phyloP scores from a whole-genome alignment of 768 basidiomycete species.

The Boletus eberwhitei region DNA sequence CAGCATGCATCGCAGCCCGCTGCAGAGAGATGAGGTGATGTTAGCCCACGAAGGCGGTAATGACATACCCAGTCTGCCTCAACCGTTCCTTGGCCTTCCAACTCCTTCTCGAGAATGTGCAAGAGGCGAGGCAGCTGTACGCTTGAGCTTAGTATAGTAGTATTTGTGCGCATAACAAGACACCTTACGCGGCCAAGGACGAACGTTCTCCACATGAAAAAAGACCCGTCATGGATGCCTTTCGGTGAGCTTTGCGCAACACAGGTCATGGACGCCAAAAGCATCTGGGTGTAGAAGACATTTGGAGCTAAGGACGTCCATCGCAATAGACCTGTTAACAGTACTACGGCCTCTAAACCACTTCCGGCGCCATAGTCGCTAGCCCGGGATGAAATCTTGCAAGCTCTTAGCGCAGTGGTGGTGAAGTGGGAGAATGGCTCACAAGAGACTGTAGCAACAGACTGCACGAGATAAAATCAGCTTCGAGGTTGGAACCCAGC shows the following conservation, averaged over 20 bases:
- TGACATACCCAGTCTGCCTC: conserved; percentile 58
- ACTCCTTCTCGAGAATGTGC: conserved; percentile 48
- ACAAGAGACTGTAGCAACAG: conserved; percentile 63
- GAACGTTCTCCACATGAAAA: conserved; percentile 65
- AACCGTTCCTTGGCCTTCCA: conserved; percentile 45
- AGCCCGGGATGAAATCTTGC: conserved; percentile 56
- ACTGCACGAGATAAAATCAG: conserved; percentile 62
- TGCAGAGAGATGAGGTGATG: conserved; percentile 17
- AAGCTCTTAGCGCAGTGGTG: background rate
- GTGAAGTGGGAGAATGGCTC: conserved; percentile 17
- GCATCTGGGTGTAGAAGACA: conserved; percentile 65
- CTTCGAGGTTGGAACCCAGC: conserved; percentile 55
- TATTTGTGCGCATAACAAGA: background rate
- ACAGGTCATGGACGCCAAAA: conserved; percentile 61
- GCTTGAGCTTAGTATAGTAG: conserved; percentile 1
- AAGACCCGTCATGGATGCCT: conserved; percentile 28
- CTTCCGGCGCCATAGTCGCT: conserved; percentile 64
- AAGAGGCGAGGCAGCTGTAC: conserved; percentile 61
- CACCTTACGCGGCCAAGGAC: conserved; percentile 63
- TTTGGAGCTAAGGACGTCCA: conserved; percentile 63
- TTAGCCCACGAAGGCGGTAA: background rate
- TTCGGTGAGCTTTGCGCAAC: conserved; percentile 48
- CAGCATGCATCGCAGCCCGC: conserved; percentile 46
- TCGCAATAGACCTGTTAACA: conserved; percentile 55
- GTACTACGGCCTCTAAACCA: conserved; percentile 45